These are phyloP conservation scores for Epichloe gansuensis DNA, from an alignment of 2,329 filamentous ascomycete species.

Conservation along the genomic window DNA sequence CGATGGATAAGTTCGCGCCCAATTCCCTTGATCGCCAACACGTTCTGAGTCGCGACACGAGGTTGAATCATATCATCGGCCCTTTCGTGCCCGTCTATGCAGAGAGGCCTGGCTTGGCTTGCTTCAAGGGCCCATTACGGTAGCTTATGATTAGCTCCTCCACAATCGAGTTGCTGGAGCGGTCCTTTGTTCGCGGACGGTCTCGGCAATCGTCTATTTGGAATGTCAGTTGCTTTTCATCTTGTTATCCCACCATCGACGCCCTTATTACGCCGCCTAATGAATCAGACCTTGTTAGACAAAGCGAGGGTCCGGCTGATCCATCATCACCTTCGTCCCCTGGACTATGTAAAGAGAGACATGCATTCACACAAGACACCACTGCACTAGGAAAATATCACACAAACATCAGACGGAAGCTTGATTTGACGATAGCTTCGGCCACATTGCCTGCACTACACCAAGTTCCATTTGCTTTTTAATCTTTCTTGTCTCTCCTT, in stretches of 20 bases:
- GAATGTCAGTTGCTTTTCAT: neutral
- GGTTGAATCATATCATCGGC: neutral
- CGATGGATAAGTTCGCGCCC: neutral
- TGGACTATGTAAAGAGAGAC: neutral
- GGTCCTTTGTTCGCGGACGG: neutral
- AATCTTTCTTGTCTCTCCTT: too few species aligned
- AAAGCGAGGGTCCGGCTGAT: neutral
- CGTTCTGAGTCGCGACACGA: neutral
- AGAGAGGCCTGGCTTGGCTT: neutral
- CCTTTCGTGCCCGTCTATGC: neutral
- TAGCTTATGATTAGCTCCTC: neutral
- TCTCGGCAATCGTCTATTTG: neutral
- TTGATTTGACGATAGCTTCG: too few species aligned
- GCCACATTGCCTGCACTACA: too few species aligned
- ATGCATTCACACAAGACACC: neutral
- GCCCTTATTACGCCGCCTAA: neutral
- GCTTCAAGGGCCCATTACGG: neutral
- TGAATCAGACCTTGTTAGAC: neutral
- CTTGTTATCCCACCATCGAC: neutral
- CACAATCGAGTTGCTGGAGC: neutral
- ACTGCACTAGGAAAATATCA: too few species aligned
- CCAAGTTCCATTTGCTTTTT: too few species aligned
- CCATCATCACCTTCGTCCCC: neutral
- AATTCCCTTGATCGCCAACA: neutral
- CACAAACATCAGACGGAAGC: too few species aligned